Percentiles rank a stretch among this genome's conserved stretches.
These are phyloP conservation scores for Fagopyrum esculentum DNA, from an alignment of 148 eudicot species.

Conservation along the genomic window DNA sequence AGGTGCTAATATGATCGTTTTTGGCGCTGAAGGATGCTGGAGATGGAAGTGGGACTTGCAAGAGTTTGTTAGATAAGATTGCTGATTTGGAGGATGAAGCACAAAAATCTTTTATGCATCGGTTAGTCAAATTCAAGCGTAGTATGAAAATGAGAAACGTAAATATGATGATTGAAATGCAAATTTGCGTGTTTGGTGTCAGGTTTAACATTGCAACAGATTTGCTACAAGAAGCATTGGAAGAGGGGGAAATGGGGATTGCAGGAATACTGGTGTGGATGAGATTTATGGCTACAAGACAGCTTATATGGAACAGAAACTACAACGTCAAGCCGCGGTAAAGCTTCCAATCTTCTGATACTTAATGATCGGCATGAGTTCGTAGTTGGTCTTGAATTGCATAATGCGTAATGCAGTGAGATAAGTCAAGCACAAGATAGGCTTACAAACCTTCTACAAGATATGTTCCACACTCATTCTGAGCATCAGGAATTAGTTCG, in stretches of 20 bases:
- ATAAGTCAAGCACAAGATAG: constrained; percentile 97
- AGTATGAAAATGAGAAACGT: too few species aligned
- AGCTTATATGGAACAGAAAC: constrained; percentile 94
- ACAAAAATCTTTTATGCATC: constrained; percentile 93
- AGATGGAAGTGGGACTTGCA: constrained; percentile 79
- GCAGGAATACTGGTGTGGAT: constrained; percentile 96
- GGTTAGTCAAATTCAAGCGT: constrained; percentile 36
- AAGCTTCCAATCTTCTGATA: background rate
- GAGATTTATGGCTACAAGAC: constrained; percentile 98
- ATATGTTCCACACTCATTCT: constrained; percentile 47
- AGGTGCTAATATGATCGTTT: constrained; percentile 10
- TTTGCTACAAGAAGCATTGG: constrained; percentile 66
- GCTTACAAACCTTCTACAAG: constrained; percentile 79
- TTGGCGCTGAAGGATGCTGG: constrained; percentile 51
- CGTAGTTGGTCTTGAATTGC: background rate
- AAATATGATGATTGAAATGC: background rate
- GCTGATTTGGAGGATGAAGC: constrained; percentile 89
- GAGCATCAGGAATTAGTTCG: constrained; percentile 71
- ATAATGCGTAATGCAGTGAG: constrained; percentile 46
- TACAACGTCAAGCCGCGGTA: constrained; percentile 99
- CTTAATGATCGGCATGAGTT: too few species aligned
- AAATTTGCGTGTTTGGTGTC: background rate
- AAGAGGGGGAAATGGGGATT: constrained; percentile 79
- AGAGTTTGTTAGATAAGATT: constrained; percentile 67
- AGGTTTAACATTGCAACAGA: constrained; percentile 96